Conservation (phyloP, 1,139 yeast genomes). For the Magnusiomyces tetraspermus region DNA sequence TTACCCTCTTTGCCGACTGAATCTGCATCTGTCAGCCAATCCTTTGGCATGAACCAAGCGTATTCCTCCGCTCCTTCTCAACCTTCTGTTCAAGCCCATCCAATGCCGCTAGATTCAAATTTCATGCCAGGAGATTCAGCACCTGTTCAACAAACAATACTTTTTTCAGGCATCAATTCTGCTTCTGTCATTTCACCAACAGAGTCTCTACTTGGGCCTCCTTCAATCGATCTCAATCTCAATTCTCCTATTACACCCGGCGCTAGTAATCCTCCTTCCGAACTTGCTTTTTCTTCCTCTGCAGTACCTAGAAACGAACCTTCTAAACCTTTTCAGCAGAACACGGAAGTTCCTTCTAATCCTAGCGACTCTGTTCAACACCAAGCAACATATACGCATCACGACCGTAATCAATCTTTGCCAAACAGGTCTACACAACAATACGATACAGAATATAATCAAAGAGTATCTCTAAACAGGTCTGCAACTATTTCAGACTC, state of each 20-base stretch:
- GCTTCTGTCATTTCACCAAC: not conserved
- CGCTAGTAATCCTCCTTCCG: not conserved
- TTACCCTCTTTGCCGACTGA: too few relatives aligned
- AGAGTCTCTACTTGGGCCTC: not conserved
- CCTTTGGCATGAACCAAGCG: too few relatives aligned
- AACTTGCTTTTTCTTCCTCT: not conserved
- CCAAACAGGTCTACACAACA: constrained; percentile 20
- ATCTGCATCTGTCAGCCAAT: too few relatives aligned
- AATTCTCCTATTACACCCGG: not conserved
- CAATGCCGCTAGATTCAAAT: not conserved
- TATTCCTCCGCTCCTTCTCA: too few relatives aligned
- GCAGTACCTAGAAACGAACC: not conserved
- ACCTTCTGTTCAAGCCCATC: too few relatives aligned
- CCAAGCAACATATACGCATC: too few relatives aligned
- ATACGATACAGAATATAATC: constrained; percentile 13
- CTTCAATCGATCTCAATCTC: not conserved
- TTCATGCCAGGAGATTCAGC: not conserved
- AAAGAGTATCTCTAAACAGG: constrained; percentile 20
- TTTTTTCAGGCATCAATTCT: not conserved
- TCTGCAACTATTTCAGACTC: constrained; percentile 22
- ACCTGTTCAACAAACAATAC: not conserved
- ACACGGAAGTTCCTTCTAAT: too few relatives aligned
- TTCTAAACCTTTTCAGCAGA: not conserved
- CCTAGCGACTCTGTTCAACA: too few relatives aligned
- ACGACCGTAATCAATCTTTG: constrained; percentile 27